Base-by-base conservation (phyloP, 768 basidiomycete species). In the Psilocybe sp. region DNA sequence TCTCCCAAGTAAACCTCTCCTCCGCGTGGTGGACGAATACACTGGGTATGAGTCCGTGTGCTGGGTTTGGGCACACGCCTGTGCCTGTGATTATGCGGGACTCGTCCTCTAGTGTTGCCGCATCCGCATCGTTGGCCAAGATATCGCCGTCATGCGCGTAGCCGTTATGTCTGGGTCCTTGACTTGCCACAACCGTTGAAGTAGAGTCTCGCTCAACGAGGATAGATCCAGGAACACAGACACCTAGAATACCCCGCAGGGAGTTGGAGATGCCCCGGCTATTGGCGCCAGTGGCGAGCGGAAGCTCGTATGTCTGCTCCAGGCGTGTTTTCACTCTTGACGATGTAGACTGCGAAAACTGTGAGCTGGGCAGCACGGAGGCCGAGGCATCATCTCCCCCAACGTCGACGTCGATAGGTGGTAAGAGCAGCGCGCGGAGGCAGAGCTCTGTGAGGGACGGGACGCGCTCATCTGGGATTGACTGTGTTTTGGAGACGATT, bases 1-100 rank as follows among this genome's bases (percentile, higher is more conserved):
- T 67, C 59, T 84, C 84, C 88, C 88, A 90, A 3, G 82, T 80
- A 51, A 73, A 78, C 49, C 84, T 69, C 64, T 85, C 80, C 58
- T 86, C 85, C 3, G 75, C 77, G 40, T 77, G 82, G 18, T 56
- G 65, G 5, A 85, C 73, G 48, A 86, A 88, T 11, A 81, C 61
- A 14, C 68, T 54, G 0, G 56, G 60, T 15, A 31, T 37, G 14
- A 60, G 64, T 14, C 52, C 55, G 43, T 74, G 81, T 46, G 44
- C 64, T 18, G 81, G 75, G 52, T 82, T 84, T 5, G 72, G 69
- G 51, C 83, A 80, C 37, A 68, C 54, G 4, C 78, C 77, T 14
- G 72, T 60, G 13, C 74, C 73, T 3, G 69, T 70, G 16, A 70
- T 53, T 28, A 7, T 28, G 23, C 7, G 4, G 4, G 23, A 28